Percentiles rank a stretch among this genome's conserved stretches.
Evolutionary conservation across 2,329 filamentous ascomycete species (phyloP).

Genomic region (Alternaria gansuensis): DNA sequence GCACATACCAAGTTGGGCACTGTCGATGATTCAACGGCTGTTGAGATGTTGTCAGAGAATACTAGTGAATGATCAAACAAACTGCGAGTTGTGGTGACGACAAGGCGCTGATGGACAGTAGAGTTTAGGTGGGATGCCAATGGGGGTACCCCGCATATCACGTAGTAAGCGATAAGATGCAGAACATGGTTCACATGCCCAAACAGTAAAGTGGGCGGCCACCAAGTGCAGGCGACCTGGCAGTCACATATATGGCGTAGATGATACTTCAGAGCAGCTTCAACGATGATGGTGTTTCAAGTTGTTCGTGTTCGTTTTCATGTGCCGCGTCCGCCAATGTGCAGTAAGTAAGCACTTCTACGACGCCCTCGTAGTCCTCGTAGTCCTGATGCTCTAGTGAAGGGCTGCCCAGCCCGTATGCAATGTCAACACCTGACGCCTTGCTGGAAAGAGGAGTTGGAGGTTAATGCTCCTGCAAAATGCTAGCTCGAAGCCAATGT

Average conservation of each 20-base stretch:
- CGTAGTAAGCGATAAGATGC: conserved; percentile 21
- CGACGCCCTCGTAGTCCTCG: conserved; percentile 24
- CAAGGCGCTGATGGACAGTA: conserved; percentile 14
- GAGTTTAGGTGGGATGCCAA: conserved; percentile 18
- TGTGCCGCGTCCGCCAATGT: conserved; percentile 6
- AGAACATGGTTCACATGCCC: conserved; percentile 18
- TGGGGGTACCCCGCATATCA: conserved; percentile 16
- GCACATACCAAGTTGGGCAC: conserved; percentile 13
- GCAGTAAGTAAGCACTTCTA: conserved; percentile 10
- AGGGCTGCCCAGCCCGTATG: conserved; percentile 25
- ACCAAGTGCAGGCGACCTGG: neutral
- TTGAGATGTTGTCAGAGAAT: neutral
- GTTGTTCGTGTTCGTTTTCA: conserved; percentile 19
- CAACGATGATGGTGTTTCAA: neutral
- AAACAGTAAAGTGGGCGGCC: neutral
- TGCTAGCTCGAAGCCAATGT: conserved; percentile 32
- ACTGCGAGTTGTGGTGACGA: conserved; percentile 9
- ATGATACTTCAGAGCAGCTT: neutral
- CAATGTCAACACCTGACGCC: conserved; percentile 37
- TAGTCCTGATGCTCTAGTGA: conserved; percentile 16
- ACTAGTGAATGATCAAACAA: neutral
- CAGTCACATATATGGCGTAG: neutral
- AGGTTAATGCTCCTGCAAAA: conserved; percentile 34
- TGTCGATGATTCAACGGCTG: neutral
- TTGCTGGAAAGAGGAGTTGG: conserved; percentile 27